phyloP scores from a whole-genome alignment of 78 protist species.

The Polysphondylium violaceum region DNA sequence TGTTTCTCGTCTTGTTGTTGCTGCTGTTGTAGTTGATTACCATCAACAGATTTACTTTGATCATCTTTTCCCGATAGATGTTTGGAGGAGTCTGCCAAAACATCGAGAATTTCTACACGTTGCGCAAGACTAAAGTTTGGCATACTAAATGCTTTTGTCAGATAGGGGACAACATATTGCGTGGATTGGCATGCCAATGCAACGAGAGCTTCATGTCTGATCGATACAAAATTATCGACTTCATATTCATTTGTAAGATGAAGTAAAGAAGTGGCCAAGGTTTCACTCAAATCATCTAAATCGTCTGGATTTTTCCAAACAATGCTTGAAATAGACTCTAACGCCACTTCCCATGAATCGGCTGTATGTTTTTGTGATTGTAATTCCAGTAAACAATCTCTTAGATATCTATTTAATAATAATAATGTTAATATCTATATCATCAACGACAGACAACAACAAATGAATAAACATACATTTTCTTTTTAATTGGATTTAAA shows the following conservation, averaged over 20 bases:
- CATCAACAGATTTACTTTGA: neutral
- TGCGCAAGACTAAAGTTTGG: constrained; percentile 62
- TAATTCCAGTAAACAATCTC: constrained; percentile 62
- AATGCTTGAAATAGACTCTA: constrained; percentile 31
- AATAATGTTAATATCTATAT: neutral
- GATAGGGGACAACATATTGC: constrained; percentile 1
- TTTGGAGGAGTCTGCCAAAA: constrained; percentile 25
- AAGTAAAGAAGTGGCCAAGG: constrained; percentile 27
- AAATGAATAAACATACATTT: constrained; percentile 6
- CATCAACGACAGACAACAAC: neutral
- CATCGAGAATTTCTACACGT: constrained; percentile 28
- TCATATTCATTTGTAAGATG: constrained; percentile 73
- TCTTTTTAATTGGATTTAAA: constrained; percentile 45
- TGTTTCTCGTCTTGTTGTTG: neutral
- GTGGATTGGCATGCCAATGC: constrained; percentile 57
- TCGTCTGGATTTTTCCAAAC: constrained; percentile 73
- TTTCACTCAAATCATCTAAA: constrained; percentile 41
- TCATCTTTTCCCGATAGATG: constrained; percentile 17
- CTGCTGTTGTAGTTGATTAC: constrained; percentile 11
- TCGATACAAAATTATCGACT: constrained; percentile 16
- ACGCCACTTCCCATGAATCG: constrained; percentile 62
- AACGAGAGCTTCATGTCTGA: constrained; percentile 48
- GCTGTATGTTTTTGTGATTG: constrained; percentile 75
- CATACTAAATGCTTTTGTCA: constrained; percentile 12
- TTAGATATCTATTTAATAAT: constrained; percentile 27